phyloP scores from a whole-genome alignment of 768 basidiomycete species.

The Leucosporidium creatinivorum region DNA sequence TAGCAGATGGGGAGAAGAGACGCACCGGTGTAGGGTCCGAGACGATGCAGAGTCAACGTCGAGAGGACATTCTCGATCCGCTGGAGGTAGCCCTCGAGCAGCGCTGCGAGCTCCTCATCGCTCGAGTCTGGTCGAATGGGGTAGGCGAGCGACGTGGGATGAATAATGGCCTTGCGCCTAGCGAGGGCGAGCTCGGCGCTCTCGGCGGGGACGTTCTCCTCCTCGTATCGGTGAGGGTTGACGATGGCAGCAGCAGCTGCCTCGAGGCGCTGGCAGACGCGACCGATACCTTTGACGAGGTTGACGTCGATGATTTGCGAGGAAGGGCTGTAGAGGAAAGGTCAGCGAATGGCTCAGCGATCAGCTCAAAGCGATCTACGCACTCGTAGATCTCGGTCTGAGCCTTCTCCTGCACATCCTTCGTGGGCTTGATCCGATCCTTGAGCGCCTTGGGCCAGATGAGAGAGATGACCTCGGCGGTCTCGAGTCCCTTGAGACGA shows the following conservation, averaged over 20 bases:
- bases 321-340: slow-evolving; percentile 13
- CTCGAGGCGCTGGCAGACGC: slow-evolving; percentile 31
- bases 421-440: slow-evolving; percentile 47
- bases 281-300: slow-evolving; percentile 20
- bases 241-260: slow-evolving; percentile 11
- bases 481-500: slow-evolving; percentile 88
- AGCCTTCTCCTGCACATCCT: slow-evolving; percentile 5
- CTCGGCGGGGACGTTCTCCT: slow-evolving; percentile 13
- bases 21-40: slow-evolving; percentile 35
- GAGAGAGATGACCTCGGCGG: slow-evolving; percentile 76
- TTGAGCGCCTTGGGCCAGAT: slow-evolving; percentile 70
- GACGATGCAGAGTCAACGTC: slow-evolving; percentile 32
- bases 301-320: slow-evolving; percentile 29
- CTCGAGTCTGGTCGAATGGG: slow-evolving; percentile 33
- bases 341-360: too few species aligned
- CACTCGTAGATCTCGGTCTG: slow-evolving; percentile 21
- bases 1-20: neutral
- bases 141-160: slow-evolving; percentile 21
- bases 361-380: too few species aligned
- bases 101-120: slow-evolving; percentile 34
- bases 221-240: slow-evolving; percentile 1
- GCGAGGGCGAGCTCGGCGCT: slow-evolving; percentile 5
- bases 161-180: slow-evolving; percentile 20
- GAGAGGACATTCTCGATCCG: slow-evolving; percentile 35
- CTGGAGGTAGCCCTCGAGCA: slow-evolving; percentile 34